Percentiles rank a stretch among this genome's conserved stretches.
Conservation (phyloP, 202 grass and related monocot species). For the Dendrocalamus latiflorus region DNA sequence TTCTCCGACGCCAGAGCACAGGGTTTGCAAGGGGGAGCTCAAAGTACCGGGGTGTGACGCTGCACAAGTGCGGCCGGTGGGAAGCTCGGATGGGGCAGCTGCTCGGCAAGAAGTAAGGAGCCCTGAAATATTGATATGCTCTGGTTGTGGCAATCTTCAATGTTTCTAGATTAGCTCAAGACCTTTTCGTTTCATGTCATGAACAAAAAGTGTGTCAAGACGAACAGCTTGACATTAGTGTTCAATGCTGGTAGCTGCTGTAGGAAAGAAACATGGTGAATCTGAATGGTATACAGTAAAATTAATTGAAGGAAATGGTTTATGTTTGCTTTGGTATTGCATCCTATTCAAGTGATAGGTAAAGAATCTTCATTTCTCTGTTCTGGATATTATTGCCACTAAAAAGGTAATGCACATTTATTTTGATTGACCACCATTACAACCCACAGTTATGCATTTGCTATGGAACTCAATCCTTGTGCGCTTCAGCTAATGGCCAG, state of each 20-base stretch:
- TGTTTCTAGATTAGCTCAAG: neutral
- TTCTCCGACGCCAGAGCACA: constrained; percentile 77
- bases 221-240: neutral
- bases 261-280: neutral
- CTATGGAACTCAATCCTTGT: no score
- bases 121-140: neutral
- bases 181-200: neutral
- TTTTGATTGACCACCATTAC: neutral
- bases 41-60: constrained; percentile 74
- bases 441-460: neutral
- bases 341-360: neutral
- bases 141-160: no score
- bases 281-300: neutral
- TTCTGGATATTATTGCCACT: neutral
- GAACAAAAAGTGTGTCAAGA: neutral
- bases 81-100: constrained; percentile 91
- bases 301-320: neutral
- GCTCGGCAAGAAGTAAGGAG: constrained; percentile 76
- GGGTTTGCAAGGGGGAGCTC: constrained; percentile 78
- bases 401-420: neutral
- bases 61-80: constrained; percentile 86
- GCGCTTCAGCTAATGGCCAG: neutral
- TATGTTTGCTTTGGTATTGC: neutral
- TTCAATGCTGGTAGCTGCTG: neutral
- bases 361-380: neutral